Conservation (phyloP, 2,329 filamentous ascomycete genomes). For the Metarhizium brunneum region DNA sequence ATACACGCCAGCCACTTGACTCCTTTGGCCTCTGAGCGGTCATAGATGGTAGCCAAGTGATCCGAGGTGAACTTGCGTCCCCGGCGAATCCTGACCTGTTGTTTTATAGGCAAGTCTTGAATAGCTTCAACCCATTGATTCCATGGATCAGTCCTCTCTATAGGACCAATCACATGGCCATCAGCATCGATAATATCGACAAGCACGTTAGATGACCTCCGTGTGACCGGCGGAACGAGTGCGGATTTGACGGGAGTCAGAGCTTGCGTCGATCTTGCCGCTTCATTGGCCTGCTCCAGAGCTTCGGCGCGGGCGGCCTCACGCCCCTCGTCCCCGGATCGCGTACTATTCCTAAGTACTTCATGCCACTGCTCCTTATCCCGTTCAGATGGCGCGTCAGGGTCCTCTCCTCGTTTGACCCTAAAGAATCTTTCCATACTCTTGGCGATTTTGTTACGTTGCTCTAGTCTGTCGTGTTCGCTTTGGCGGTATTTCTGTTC, state of each 20-base stretch:
- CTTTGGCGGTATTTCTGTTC: constrained; percentile 21
- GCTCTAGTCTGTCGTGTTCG: constrained; percentile 18
- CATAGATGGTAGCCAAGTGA: constrained; percentile 31
- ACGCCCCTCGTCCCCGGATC: neutral
- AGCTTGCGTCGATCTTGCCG: constrained; percentile 3
- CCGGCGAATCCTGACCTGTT: constrained; percentile 31
- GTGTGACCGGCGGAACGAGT: neutral
- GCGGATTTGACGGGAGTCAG: neutral
- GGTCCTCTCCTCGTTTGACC: constrained; percentile 18
- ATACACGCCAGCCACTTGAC: constrained; percentile 39
- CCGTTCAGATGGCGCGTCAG: constrained; percentile 8
- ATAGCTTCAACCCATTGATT: constrained; percentile 32
- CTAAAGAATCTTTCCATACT: constrained; percentile 26
- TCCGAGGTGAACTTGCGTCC: constrained; percentile 31
- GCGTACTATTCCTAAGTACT: neutral
- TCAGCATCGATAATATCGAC: constrained; percentile 28
- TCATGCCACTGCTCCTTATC: constrained; percentile 10
- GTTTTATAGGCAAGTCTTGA: constrained; percentile 26
- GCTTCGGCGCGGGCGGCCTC: constrained; percentile 3
- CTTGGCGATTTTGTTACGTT: constrained; percentile 16
- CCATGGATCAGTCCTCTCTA: constrained; percentile 26
- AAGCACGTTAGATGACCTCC: constrained; percentile 11
- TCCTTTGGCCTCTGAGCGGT: constrained; percentile 30
- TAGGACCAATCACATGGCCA: constrained; percentile 27
- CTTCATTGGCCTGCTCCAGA: constrained; percentile 2